Conservation (phyloP, 352 stramenopile genomes). For the Blastocystis sp. region DNA sequence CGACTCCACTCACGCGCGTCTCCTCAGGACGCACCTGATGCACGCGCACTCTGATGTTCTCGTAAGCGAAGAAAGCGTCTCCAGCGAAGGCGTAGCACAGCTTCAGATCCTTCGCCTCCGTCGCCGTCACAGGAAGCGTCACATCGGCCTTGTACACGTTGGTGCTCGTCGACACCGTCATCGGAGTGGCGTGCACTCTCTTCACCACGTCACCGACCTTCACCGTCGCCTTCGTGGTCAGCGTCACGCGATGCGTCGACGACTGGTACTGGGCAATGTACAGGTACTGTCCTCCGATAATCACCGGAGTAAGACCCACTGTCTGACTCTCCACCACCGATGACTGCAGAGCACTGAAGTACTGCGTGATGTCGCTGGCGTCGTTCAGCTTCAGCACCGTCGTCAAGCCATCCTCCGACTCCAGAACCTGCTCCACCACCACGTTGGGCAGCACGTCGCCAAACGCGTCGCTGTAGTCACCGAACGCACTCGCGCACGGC, state of each 20-base stretch:
- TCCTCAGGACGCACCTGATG: neutral
- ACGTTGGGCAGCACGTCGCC: slow-evolving; percentile 6
- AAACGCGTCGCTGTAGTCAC: slow-evolving; percentile 30
- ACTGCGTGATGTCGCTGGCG: neutral
- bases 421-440: neutral
- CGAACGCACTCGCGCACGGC: neutral
- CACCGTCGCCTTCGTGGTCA: neutral
- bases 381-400: slow-evolving; percentile 10
- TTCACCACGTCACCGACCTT: slow-evolving; percentile 4
- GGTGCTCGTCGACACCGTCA: neutral
- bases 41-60: neutral
- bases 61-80: slow-evolving; percentile 43
- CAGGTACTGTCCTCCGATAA: slow-evolving; percentile 2
- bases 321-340: neutral
- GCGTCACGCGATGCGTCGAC: neutral
- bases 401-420: neutral
- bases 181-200: neutral
- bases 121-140: neutral
- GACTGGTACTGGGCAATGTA: neutral
- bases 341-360: slow-evolving; percentile 27
- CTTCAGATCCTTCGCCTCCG: neutral
- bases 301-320: neutral
- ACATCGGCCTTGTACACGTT: slow-evolving; percentile 17
- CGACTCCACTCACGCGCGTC: neutral
- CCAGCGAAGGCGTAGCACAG: slow-evolving; percentile 47